Evolutionary conservation across 2,329 filamentous ascomycete species (phyloP), one percentile per base, ranked within the genome.

Genomic region (Diaporthe aspalathi): DNA sequence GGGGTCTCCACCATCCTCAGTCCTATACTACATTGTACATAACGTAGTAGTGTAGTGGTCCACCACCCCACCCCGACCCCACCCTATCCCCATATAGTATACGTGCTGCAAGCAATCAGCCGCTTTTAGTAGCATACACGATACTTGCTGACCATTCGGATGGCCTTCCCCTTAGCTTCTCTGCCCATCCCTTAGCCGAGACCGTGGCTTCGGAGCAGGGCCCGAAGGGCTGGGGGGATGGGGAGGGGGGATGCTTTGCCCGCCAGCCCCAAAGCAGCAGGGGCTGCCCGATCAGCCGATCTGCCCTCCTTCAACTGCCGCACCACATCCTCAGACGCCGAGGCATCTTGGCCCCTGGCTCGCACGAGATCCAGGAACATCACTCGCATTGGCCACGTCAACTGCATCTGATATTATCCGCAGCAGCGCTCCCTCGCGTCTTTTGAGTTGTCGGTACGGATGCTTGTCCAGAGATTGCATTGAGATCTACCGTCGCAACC

Each of bases 401-500:
- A 22, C 16, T 14, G 56, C 56, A 45, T 50, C 60, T 63, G 27
- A 24, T 20, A 12, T 27, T 5, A 35, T 14, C 4, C 49, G 32
- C 49, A 35, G 32, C 27, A 49, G 40, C 60, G n/a, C 32, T 35
- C 2, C 22, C 35, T 43, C 20, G 17, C 32, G 7, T 24, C 50
- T n/a, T 32, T 47, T 14, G 49, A 24, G 0, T 50, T 38, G 29
- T 38, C 29, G 60, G 45, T 65, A 38, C 45, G 60, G 60, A 65
- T 50, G 60, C 60, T 50, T 24, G 60, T 65, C 43, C 60, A 65
- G 60, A 49, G 60, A 49, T 63, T 63, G 43, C 60, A 65, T 65
- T 38, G n/a, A 65, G 60, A 65, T 65, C 60, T 38, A 65, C 45
- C 45, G 60, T 65, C 45, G 60, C 60, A 65, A 65, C 60, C 60